A percentile compares a stretch with the other conserved stretches of the same genome.
Conservation (phyloP, 768 basidiomycete genomes). For the Lyophyllum atratum region DNA sequence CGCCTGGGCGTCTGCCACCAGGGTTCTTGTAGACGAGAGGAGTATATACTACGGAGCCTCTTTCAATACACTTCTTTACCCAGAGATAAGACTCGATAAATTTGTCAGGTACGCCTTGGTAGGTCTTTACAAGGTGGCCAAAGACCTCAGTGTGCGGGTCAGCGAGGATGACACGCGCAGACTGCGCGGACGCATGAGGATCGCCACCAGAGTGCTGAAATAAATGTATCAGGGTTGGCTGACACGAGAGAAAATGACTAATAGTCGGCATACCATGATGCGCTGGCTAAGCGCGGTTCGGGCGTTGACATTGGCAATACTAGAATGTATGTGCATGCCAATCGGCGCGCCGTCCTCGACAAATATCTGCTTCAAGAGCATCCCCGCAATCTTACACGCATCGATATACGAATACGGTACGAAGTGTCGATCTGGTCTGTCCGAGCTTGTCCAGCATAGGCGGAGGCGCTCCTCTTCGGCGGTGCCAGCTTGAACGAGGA, state of each 20-base stretch:
- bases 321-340: constrained; percentile 78
- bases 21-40: constrained; percentile 84
- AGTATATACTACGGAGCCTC: constrained; percentile 63
- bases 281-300: constrained; percentile 65
- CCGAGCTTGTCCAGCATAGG: constrained; percentile 67
- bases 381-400: constrained; percentile 79
- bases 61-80: constrained; percentile 84
- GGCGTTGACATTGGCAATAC: constrained; percentile 78
- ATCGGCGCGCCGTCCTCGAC: constrained; percentile 64
- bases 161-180: constrained; percentile 75
- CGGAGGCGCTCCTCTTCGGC: constrained; percentile 75
- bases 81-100: constrained; percentile 81
- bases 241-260: neutral
- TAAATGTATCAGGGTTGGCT: neutral
- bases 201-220: constrained; percentile 80
- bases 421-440: constrained; percentile 75
- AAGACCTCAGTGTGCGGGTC: constrained; percentile 81
- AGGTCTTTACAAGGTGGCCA: constrained; percentile 68
- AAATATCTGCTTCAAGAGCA: constrained; percentile 77
- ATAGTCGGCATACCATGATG: constrained; percentile 55
- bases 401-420: constrained; percentile 83
- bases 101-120: constrained; percentile 70
- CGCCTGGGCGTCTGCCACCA: constrained; percentile 77
- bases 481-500: constrained; percentile 69
- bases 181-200: constrained; percentile 67